Percentiles rank a stretch among this genome's conserved stretches.
Evolutionary conservation across 306 rosid species (phyloP).

Genomic region (Inga oerstediana): DNA sequence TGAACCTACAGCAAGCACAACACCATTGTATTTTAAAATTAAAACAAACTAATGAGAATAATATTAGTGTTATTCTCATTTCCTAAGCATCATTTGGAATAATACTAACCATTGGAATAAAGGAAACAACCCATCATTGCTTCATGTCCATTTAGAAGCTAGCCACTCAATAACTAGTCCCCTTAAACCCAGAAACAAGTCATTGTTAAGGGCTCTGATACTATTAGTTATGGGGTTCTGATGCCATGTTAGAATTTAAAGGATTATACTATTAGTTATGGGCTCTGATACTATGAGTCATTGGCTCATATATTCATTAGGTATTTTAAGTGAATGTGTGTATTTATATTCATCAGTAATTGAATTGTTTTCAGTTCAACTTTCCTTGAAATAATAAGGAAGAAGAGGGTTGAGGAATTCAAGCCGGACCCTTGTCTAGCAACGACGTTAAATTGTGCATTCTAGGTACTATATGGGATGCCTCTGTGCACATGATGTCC

Average conservation of each 20-base stretch:
- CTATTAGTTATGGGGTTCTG: not conserved
- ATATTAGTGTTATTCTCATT: slow-evolving; percentile 36
- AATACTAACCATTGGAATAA: slow-evolving; percentile 50
- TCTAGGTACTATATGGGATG: slow-evolving; percentile 74
- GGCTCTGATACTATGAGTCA: too few relatives aligned
- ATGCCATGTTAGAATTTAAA: too few relatives aligned
- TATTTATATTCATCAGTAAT: not conserved
- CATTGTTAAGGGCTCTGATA: not conserved
- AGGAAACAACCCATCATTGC: slow-evolving; percentile 52
- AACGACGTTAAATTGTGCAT: slow-evolving; percentile 63
- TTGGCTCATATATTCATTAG: not conserved
- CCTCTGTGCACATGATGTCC: slow-evolving; percentile 70
- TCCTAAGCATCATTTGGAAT: slow-evolving; percentile 30
- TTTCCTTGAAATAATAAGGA: slow-evolving; percentile 52
- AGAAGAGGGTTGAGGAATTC: slow-evolving; percentile 62
- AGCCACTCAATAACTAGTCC: slow-evolving; percentile 13
- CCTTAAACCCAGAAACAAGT: slow-evolving; percentile 40
- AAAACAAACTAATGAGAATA: not conserved
- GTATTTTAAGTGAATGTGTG: not conserved
- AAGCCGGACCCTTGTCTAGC: slow-evolving; percentile 68
- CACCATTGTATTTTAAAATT: not conserved
- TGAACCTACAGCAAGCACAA: slow-evolving; percentile 24
- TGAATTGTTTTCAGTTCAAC: slow-evolving; percentile 55
- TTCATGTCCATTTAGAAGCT: slow-evolving; percentile 17
- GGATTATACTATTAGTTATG: too few relatives aligned